These are phyloP conservation scores for Aurantiochytrium sp. DNA, from an alignment of 108 stramenopile genomes.

Conservation along the genomic window DNA sequence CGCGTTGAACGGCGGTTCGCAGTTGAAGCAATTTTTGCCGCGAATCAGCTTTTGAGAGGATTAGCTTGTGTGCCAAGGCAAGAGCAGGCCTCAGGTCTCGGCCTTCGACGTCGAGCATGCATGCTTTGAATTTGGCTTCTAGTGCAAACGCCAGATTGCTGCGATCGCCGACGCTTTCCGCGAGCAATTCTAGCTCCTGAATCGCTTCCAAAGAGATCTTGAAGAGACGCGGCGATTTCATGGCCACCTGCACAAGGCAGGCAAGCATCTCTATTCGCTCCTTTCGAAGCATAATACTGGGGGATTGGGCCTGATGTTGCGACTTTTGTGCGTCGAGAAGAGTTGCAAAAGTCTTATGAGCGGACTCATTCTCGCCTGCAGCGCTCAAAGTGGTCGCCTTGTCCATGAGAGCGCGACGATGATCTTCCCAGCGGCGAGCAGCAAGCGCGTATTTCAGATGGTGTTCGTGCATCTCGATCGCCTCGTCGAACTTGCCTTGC, in stretches of 20 bases:
- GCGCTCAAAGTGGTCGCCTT: neutral
- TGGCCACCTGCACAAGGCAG: too few species aligned
- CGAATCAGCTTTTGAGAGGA: neutral
- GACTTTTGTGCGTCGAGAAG: neutral
- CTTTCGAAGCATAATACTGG: too few species aligned
- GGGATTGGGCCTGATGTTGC: too few species aligned
- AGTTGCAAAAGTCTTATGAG: neutral
- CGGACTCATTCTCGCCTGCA: neutral
- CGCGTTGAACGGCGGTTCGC: neutral
- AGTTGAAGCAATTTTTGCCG: neutral
- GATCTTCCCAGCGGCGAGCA: neutral
- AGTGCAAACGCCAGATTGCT: neutral
- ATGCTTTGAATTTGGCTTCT: neutral
- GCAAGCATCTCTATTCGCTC: too few species aligned
- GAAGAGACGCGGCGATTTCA: too few species aligned
- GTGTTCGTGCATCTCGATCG: neutral
- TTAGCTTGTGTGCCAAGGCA: neutral
- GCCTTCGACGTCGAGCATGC: neutral
- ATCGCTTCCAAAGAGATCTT: too few species aligned
- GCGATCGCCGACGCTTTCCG: too few species aligned
- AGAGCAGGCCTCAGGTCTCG: neutral
- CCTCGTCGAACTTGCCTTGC: neutral
- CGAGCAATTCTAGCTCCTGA: too few species aligned
- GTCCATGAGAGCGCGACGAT: neutral
- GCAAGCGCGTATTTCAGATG: neutral